These are phyloP conservation scores for Pseudomicrostroma phylloplanum DNA, from an alignment of 1,284 basidiomycete genomes.

Conservation along the genomic window DNA sequence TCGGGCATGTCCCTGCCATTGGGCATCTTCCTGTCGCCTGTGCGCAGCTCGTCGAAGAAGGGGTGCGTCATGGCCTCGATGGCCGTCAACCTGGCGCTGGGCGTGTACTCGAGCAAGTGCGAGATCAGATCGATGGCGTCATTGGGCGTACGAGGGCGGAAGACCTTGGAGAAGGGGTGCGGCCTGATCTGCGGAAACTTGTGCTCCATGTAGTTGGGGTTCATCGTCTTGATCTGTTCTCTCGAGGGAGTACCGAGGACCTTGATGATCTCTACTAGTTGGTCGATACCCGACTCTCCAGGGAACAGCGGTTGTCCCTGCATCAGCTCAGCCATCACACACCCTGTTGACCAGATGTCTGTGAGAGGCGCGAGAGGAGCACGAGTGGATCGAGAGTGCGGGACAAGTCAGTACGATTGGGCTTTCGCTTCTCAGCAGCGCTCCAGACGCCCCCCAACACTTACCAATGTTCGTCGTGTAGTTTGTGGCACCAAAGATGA, in stretches of 20 bases:
- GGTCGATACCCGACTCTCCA: constrained; percentile 97
- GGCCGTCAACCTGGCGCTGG: constrained; percentile 80
- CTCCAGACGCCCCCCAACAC: constrained; percentile 45
- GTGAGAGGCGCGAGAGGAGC: background rate
- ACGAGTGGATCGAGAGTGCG: constrained; percentile 12
- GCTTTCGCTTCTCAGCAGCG: background rate
- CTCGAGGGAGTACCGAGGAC: constrained; percentile 94
- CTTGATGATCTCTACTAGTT: constrained; percentile 99
- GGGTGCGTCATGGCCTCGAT: constrained; percentile 77
- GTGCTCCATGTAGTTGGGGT: constrained; percentile 99
- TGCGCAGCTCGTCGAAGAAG: constrained; percentile 93
- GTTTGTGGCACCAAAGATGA: constrained; percentile 99
- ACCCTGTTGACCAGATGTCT: constrained; percentile 99
- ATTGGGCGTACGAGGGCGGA: constrained; percentile 89
- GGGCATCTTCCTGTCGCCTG: constrained; percentile 74
- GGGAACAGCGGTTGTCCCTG: constrained; percentile 97
- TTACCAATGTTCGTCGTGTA: constrained; percentile 99
- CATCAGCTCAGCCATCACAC: constrained; percentile 99
- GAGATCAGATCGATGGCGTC: constrained; percentile 95
- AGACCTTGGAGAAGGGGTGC: constrained; percentile 65
- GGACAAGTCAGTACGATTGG: background rate
- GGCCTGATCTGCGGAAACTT: constrained; percentile 99
- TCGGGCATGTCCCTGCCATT: constrained; percentile 92
- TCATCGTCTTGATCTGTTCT: constrained; percentile 99
- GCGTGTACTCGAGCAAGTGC: constrained; percentile 93